Percentiles rank a stretch among this genome's conserved stretches.
Conservation (phyloP, 2,329 filamentous ascomycete genomes). For the Colletotrichum tanaceti region DNA sequence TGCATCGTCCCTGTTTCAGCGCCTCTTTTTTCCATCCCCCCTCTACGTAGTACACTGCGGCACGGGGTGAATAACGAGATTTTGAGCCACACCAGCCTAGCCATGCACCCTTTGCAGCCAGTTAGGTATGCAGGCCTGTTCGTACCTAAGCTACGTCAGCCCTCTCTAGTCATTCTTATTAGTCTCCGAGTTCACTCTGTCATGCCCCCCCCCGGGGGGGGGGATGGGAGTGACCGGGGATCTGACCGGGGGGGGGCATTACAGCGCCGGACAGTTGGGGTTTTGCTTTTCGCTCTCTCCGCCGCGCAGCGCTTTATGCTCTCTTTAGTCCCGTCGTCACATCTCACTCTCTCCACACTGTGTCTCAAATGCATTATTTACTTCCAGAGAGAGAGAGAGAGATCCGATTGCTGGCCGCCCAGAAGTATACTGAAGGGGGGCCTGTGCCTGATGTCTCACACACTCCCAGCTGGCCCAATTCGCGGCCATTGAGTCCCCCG, state of each 20-base stretch:
- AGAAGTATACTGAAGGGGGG: slow-evolving; percentile 1
- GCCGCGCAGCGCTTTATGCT: not conserved
- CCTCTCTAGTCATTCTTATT: not conserved
- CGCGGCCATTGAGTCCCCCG: slow-evolving; percentile 25
- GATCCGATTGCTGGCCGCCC: slow-evolving; percentile 29
- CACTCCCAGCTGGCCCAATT: slow-evolving; percentile 33
- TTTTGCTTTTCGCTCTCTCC: slow-evolving; percentile 24
- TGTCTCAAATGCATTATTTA: slow-evolving; percentile 31
- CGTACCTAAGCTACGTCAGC: slow-evolving; percentile 32
- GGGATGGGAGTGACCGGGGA: slow-evolving; percentile 25
- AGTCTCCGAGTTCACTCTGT: slow-evolving; percentile 5
- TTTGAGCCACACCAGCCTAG: slow-evolving; percentile 15
- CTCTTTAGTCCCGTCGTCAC: slow-evolving; percentile 29
- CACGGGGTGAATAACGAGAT: slow-evolving; percentile 4
- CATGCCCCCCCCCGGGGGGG: too few relatives aligned
- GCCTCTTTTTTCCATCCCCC: slow-evolving; percentile 32
- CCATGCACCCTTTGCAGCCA: slow-evolving; percentile 21
- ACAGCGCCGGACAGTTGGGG: slow-evolving; percentile 8
- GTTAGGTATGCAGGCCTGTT: slow-evolving; percentile 33
- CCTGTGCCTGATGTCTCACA: slow-evolving; percentile 37
- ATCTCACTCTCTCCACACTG: slow-evolving; percentile 30
- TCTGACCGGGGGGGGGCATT: not conserved
- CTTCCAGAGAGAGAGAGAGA: slow-evolving; percentile 15
- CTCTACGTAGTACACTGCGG: not conserved
- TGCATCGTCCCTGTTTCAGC: slow-evolving; percentile 38